Evolutionary conservation across 75 land plant genomes (phyloP).

Genomic region (Ceratopteris richardii): DNA sequence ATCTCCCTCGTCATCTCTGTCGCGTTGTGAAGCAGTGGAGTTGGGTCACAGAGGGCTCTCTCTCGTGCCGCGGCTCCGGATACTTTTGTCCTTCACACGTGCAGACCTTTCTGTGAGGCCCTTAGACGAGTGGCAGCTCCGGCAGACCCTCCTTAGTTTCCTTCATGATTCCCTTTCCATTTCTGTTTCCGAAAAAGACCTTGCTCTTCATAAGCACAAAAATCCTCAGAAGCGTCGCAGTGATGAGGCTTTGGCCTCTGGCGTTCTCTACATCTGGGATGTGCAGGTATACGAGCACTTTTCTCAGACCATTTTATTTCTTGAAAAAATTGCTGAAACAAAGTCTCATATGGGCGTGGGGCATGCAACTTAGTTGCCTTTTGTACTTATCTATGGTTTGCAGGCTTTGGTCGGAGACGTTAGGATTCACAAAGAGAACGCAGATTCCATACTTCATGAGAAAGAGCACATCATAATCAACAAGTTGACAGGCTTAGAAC

Average conservation of each 20-base stretch:
- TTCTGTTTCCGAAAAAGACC: constrained; percentile 43
- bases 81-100: constrained; percentile 51
- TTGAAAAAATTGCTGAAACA: too few species aligned
- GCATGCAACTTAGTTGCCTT: too few species aligned
- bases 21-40: constrained; percentile 35
- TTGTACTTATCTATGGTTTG: too few species aligned
- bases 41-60: constrained; percentile 44
- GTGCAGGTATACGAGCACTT: too few species aligned
- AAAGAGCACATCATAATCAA: constrained; percentile 40
- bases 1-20: constrained; percentile 4
- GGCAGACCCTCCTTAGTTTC: constrained; percentile 43
- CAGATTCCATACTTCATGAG: constrained; percentile 13
- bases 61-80: constrained; percentile 50
- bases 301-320: too few species aligned
- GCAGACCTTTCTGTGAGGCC: constrained; percentile 47
- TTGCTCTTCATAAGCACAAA: constrained; percentile 32
- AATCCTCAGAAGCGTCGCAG: constrained; percentile 51
- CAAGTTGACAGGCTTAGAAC: constrained; percentile 58
- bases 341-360: too few species aligned
- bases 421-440: constrained; percentile 15
- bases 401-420: constrained; percentile 23
- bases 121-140: constrained; percentile 84
- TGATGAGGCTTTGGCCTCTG: constrained; percentile 53
- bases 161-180: constrained; percentile 42
- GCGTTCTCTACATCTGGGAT: constrained; percentile 48